Evolutionary conservation across 2,329 filamentous ascomycete genomes (phyloP).

Genomic region (Bipolaris oryzae): DNA sequence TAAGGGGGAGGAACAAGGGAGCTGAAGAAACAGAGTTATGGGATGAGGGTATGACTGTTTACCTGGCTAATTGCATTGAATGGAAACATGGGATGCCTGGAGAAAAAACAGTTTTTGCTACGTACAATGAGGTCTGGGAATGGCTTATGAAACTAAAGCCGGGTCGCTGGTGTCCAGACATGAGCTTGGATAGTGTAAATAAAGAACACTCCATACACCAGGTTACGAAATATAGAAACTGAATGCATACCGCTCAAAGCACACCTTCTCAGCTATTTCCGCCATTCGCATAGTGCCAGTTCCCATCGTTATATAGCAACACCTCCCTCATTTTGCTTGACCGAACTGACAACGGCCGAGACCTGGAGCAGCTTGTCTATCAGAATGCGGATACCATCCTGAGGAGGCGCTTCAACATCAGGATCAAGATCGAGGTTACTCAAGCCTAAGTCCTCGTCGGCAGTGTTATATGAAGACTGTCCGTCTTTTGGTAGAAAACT

Average conservation of each 20-base stretch:
- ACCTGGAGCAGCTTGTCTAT: constrained; percentile 34
- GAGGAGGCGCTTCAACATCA: constrained; percentile 8
- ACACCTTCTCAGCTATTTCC: not conserved
- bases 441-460: constrained; percentile 13
- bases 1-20: constrained; percentile 32
- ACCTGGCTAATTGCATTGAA: not conserved
- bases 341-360: constrained; percentile 32
- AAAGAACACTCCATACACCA: not conserved
- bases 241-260: not conserved
- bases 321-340: constrained; percentile 7
- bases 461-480: constrained; percentile 10
- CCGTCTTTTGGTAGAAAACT: constrained; percentile 41
- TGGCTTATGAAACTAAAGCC: not conserved
- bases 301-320: constrained; percentile 3
- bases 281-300: not conserved
- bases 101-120: not conserved
- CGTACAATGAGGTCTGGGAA: not conserved
- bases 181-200: not conserved
- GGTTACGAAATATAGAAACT: not conserved
- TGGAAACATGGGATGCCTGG: not conserved
- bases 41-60: not conserved
- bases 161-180: not conserved
- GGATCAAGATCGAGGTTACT: constrained; percentile 8
- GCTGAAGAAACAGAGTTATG: constrained; percentile 13
- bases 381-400: constrained; percentile 31